Evolutionary conservation across 75 land plant species (phyloP), one percentile per base, ranked within the genome.

Genomic region (Selaginella moellendorffii): DNA sequence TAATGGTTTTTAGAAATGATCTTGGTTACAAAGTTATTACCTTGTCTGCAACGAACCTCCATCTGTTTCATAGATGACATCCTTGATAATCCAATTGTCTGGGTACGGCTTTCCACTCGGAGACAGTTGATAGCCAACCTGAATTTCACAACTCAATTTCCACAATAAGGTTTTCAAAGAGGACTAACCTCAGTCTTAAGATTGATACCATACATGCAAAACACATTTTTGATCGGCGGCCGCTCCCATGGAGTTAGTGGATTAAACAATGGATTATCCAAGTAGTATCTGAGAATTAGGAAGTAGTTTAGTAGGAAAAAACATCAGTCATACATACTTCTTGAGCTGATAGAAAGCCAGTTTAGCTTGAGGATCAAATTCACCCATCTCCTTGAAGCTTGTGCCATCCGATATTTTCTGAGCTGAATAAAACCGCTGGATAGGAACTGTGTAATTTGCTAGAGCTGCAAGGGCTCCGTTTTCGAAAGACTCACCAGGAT

Each of bases 31-130:
- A 5, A 36, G 10, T 5, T 14, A 36, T 14, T 14, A 79, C 81
- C 81, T 76, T 68, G 81, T 62, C 31, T 71, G 74, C 28, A 79
- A 65, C 24, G 58, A 30, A 36, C 81, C 79, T 36, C 97, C 97
- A 66, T 95, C 99, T n/a, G 61, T 61, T 66, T 95, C 99, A 76
- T 84, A 95, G 26, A 90, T 79, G 27, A 95, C 69, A 82, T 95
- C 99, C 46, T 88, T 90, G 52, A 90, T 71, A 29, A 86, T 82
- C 99, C 99, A 95, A 72, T 90, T 95, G 66, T 90, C 97, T 59
- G 99, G 99, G 72, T 86, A 95, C 60, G 99, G 99, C 68, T 95
- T 95, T 12, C 91, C 97, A 76, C 90, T 95, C 9, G 97, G 97
- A 65, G 96, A 85, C 82, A 83, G 84, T 65, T 86, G 83, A 69